Evolutionary conservation across 352 stramenopile genomes (phyloP).

Genomic region (Pythium chondricola): DNA sequence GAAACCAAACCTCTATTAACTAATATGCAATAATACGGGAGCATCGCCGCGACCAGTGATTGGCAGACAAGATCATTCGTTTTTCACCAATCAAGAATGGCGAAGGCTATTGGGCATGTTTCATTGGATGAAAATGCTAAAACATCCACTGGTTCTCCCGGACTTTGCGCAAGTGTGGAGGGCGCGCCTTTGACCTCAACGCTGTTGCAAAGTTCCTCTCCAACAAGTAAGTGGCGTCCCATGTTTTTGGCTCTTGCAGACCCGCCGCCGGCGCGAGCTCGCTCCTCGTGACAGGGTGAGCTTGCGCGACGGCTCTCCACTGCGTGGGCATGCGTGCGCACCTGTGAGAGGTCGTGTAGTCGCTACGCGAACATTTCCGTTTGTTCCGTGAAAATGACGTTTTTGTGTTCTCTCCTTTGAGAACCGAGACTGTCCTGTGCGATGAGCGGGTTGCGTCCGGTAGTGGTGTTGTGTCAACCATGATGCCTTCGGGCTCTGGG

Average conservation of each 20-base stretch:
- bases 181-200: not conserved
- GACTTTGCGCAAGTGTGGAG: not conserved
- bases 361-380: slow-evolving; percentile 19
- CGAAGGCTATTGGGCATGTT: not conserved
- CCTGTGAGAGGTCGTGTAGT: slow-evolving; percentile 3
- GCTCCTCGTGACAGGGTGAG: too few species aligned
- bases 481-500: not conserved
- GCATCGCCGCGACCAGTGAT: not conserved
- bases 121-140: slow-evolving; percentile 15
- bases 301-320: too few species aligned
- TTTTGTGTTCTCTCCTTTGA: slow-evolving; percentile 68
- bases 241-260: slow-evolving; percentile 14
- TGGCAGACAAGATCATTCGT: slow-evolving; percentile 4
- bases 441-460: slow-evolving; percentile 32
- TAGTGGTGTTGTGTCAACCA: not conserved
- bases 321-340: not conserved
- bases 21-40: slow-evolving; percentile 4
- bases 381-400: slow-evolving; percentile 42
- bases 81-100: slow-evolving; percentile 10
- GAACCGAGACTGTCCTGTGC: slow-evolving; percentile 89
- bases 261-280: slow-evolving; percentile 11
- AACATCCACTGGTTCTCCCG: slow-evolving; percentile 15
- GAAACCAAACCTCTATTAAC: slow-evolving; percentile 11
- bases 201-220: slow-evolving; percentile 86
- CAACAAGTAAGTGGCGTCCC: slow-evolving; percentile 67